phyloP scores from a whole-genome alignment of 805 yeast species.

The Lipomyces spencermartinsiae region DNA sequence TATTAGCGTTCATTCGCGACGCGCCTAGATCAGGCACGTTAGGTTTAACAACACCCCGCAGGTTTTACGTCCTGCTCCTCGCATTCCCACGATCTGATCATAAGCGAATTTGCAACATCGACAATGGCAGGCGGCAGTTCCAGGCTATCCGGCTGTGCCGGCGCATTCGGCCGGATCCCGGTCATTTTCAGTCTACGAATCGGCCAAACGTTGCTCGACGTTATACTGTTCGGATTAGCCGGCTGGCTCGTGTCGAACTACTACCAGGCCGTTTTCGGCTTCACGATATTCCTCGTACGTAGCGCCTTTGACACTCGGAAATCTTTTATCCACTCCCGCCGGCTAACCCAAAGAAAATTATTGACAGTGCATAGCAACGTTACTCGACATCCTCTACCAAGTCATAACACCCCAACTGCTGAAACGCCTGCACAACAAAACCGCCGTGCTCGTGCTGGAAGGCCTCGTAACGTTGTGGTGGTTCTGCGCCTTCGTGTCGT shows the following conservation, averaged over 20 bases:
- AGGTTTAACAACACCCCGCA: neutral
- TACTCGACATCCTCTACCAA: conserved; percentile 23
- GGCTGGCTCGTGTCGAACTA: conserved; percentile 22
- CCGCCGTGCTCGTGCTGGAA: conserved; percentile 20
- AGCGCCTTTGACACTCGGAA: too few species aligned
- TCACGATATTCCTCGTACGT: conserved; percentile 25
- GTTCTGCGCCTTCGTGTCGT: conserved; percentile 24
- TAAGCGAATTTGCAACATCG: neutral
- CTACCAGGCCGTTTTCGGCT: conserved; percentile 31
- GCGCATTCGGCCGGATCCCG: conserved; percentile 3
- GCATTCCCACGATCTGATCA: too few species aligned
- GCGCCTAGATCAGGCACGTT: neutral
- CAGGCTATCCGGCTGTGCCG: neutral
- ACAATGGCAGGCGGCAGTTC: neutral
- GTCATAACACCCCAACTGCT: conserved; percentile 13
- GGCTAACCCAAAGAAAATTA: neutral
- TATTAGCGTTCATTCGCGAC: neutral
- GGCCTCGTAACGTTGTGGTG: conserved; percentile 15
- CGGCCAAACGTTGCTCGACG: conserved; percentile 17
- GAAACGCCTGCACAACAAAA: conserved; percentile 12
- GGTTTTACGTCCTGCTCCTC: too few species aligned
- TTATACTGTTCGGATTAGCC: conserved; percentile 28
- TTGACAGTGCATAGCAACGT: conserved; percentile 14
- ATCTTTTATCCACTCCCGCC: neutral
- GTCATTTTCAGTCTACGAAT: conserved; percentile 17